These are phyloP conservation scores for Pseudocercospora vitis DNA, from an alignment of 2,329 filamentous ascomycete genomes.

Conservation along the genomic window DNA sequence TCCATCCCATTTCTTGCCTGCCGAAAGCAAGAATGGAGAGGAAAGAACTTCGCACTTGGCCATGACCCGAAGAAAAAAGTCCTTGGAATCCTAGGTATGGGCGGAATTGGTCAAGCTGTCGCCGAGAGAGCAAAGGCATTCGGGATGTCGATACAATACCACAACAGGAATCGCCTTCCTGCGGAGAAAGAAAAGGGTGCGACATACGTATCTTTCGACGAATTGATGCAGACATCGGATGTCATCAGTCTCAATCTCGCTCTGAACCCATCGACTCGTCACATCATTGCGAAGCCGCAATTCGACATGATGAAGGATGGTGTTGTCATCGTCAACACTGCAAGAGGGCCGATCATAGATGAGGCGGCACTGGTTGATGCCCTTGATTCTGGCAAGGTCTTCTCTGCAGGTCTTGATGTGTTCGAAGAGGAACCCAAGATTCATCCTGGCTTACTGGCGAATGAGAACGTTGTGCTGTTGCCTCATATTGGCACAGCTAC, in stretches of 20 bases:
- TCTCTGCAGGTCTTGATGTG: slow-evolving; percentile 57
- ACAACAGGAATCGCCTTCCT: slow-evolving; percentile 51
- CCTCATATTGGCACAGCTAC: slow-evolving; percentile 63
- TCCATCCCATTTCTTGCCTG: slow-evolving; percentile 50
- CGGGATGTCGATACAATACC: slow-evolving; percentile 60
- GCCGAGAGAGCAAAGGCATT: slow-evolving; percentile 53
- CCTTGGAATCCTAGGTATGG: slow-evolving; percentile 61
- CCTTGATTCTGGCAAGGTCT: slow-evolving; percentile 56
- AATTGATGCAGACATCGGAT: slow-evolving; percentile 55
- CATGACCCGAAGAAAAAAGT: slow-evolving; percentile 55
- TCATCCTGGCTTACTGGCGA: slow-evolving; percentile 52
- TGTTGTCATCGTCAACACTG: slow-evolving; percentile 59
- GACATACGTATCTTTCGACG: slow-evolving; percentile 57
- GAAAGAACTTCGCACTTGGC: slow-evolving; percentile 48
- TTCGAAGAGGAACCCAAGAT: slow-evolving; percentile 59
- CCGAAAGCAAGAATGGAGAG: slow-evolving; percentile 48
- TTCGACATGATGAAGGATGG: slow-evolving; percentile 58
- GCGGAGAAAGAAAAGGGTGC: slow-evolving; percentile 47
- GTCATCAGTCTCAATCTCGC: slow-evolving; percentile 57
- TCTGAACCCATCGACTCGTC: slow-evolving; percentile 51
- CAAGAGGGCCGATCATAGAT: slow-evolving; percentile 58
- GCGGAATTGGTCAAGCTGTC: slow-evolving; percentile 57
- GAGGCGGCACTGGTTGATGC: slow-evolving; percentile 57
- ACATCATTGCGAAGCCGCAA: slow-evolving; percentile 54
- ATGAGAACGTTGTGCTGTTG: slow-evolving; percentile 55